Conservation (phyloP, 176 grass and related monocot species). For the Musa acuminata region DNA sequence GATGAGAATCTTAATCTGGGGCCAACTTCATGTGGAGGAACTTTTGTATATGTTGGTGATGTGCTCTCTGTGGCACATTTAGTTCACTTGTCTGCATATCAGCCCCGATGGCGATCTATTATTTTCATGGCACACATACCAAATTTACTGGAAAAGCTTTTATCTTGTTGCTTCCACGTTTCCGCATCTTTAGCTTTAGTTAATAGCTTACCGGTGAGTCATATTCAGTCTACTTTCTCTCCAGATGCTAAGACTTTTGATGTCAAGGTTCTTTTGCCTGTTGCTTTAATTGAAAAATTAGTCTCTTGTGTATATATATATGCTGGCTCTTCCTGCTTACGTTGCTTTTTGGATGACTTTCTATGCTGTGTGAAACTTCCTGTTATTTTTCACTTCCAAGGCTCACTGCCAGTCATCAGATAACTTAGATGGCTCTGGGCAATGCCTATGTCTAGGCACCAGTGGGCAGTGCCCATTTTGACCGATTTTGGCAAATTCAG, state of each 20-base stretch:
- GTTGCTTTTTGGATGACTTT: not conserved
- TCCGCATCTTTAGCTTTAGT: conserved; percentile 65
- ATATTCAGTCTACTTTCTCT: not conserved
- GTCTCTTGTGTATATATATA: not conserved
- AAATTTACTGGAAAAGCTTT: conserved; percentile 44
- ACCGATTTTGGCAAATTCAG: no score
- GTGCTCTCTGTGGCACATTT: conserved; percentile 37
- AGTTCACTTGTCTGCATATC: conserved; percentile 60
- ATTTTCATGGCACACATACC: conserved; percentile 48
- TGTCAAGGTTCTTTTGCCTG: not conserved
- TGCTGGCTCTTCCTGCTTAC: not conserved
- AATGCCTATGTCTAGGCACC: no score
- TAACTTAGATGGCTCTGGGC: no score
- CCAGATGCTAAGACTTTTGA: not conserved
- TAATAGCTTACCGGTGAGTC: conserved; percentile 83
- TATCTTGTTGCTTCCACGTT: conserved; percentile 48
- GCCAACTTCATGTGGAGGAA: conserved; percentile 42
- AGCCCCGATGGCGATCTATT: conserved; percentile 45
- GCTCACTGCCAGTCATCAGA: no score
- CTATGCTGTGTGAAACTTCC: not conserved
- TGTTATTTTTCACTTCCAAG: no score
- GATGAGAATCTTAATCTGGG: conserved; percentile 26
- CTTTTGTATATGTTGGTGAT: conserved; percentile 82
- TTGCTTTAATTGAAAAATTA: not conserved
- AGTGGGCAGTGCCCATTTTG: no score